These are phyloP conservation scores for Penicillium odoratum DNA, from an alignment of 495 filamentous ascomycete species.

Conservation along the genomic window DNA sequence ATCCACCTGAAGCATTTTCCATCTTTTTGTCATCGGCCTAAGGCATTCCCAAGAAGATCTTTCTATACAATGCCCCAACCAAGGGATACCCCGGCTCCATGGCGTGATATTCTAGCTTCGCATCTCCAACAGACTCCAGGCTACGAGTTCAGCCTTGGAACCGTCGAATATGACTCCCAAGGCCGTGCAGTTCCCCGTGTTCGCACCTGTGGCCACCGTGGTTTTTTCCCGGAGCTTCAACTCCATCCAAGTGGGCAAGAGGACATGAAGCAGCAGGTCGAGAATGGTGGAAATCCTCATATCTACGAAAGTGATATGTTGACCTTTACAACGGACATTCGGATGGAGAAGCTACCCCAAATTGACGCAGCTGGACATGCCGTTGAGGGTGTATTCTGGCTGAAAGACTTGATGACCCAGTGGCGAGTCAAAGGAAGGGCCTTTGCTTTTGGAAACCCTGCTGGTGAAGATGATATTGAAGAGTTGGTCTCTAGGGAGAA, in stretches of 20 bases:
- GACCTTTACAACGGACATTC: conserved; percentile 81
- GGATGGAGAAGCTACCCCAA: conserved; percentile 80
- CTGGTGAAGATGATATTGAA: conserved; percentile 48
- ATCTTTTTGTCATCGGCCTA: background rate
- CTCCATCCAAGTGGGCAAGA: conserved; percentile 54
- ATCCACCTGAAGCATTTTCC: background rate
- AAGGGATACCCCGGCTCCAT: conserved; percentile 44
- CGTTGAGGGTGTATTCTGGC: conserved; percentile 86
- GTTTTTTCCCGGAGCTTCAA: conserved; percentile 69
- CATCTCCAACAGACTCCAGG: conserved; percentile 61
- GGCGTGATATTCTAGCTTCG: conserved; percentile 65
- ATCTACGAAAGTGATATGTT: conserved; percentile 72
- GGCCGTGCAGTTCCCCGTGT: conserved; percentile 54
- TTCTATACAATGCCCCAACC: conserved; percentile 4
- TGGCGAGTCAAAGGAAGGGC: conserved; percentile 81
- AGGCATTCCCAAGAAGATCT: background rate
- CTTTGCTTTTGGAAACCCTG: conserved; percentile 66
- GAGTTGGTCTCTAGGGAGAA: conserved; percentile 44
- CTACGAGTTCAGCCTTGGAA: conserved; percentile 72
- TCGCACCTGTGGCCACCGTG: conserved; percentile 73
- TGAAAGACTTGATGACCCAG: conserved; percentile 66
- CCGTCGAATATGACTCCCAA: conserved; percentile 50
- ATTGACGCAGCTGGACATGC: conserved; percentile 56
- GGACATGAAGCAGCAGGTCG: conserved; percentile 60
- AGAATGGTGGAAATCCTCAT: conserved; percentile 56